phyloP scores from a whole-genome alignment of 805 yeast species.

The Metschnikowia chrysomelidarum region DNA sequence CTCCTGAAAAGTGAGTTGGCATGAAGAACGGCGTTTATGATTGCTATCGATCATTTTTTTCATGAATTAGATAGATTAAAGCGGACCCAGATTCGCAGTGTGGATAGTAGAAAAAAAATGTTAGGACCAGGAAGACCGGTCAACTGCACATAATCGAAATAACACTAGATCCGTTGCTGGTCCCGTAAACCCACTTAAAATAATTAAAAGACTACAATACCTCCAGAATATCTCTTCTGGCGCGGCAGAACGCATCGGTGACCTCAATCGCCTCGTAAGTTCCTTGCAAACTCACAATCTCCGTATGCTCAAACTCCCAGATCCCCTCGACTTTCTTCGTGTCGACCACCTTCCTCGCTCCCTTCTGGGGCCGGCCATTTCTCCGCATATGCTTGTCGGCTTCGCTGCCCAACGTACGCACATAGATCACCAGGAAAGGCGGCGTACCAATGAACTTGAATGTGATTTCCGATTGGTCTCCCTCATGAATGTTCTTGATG shows the following conservation, averaged over 20 bases:
- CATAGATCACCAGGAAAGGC: constrained; percentile 85
- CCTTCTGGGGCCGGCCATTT: constrained; percentile 19
- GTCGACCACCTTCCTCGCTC: constrained; percentile 36
- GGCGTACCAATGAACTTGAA: constrained; percentile 86
- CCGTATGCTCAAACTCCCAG: constrained; percentile 62
- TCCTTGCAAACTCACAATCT: constrained; percentile 83
- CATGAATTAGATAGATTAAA: too few species aligned
- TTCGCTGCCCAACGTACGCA: constrained; percentile 56
- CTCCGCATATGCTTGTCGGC: constrained; percentile 21
- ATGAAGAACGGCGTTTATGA: too few species aligned
- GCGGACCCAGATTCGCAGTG: too few species aligned
- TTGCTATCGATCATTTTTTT: too few species aligned
- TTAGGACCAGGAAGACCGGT: too few species aligned
- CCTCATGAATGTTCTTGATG: constrained; percentile 86
- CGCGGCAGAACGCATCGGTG: constrained; percentile 75
- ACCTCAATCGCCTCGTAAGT: constrained; percentile 89
- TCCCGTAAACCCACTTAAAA: background rate
- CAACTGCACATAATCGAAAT: too few species aligned
- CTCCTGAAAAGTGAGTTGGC: too few species aligned
- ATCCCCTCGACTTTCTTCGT: constrained; percentile 69
- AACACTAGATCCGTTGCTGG: background rate
- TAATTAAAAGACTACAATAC: constrained; percentile 13
- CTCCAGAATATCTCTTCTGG: constrained; percentile 18
- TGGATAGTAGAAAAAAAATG: too few species aligned
- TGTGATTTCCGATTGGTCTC: constrained; percentile 85